Evolutionary conservation across 345 rosid genomes (phyloP), one percentile per base, ranked within the genome.

Genomic region (Punica granatum): DNA sequence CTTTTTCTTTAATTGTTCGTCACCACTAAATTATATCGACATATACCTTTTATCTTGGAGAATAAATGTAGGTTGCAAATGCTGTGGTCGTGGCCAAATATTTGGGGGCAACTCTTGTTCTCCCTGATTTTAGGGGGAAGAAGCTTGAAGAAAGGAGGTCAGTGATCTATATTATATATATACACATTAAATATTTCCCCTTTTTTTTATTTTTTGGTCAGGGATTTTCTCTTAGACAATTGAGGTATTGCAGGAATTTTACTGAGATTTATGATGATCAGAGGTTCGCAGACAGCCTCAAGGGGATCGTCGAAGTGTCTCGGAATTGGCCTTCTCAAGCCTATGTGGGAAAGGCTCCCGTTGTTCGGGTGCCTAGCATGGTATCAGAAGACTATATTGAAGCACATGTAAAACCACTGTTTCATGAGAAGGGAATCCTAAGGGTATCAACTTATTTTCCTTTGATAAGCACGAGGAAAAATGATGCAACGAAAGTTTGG

Each of bases 21-120:
- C n/a, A n/a, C n/a, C n/a, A n/a, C n/a, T n/a, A n/a, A n/a, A n/a
- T n/a, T n/a, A n/a, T n/a, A n/a, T n/a, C n/a, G n/a, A n/a, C n/a
- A n/a, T n/a, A n/a, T n/a, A n/a, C n/a, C n/a, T n/a, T n/a, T n/a
- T n/a, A n/a, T n/a, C n/a, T n/a, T n/a, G n/a, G n/a, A n/a, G n/a
- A n/a, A 53, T 56, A 6, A 56, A 23, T 68, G 34, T 69, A 77
- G 84, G 48, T 73, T 56, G 71, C 77, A 33, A 75, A 77, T 75
- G 81, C 84, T 3, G 84, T 68, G 70, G 75, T 77, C 12, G 75
- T 81, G 18, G 81, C 84, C 60, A 70, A 69, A 63, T 71, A 81
- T 42, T 33, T 78, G 16, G 78, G 81, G 42, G 84, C 78, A 70
- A 81, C 72, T 30, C 79, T 77, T 65, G 75, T 75, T n/a, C 69